Evolutionary conservation across 139 green algal species (phyloP).

Genomic region (Spirogloea muscicola): DNA sequence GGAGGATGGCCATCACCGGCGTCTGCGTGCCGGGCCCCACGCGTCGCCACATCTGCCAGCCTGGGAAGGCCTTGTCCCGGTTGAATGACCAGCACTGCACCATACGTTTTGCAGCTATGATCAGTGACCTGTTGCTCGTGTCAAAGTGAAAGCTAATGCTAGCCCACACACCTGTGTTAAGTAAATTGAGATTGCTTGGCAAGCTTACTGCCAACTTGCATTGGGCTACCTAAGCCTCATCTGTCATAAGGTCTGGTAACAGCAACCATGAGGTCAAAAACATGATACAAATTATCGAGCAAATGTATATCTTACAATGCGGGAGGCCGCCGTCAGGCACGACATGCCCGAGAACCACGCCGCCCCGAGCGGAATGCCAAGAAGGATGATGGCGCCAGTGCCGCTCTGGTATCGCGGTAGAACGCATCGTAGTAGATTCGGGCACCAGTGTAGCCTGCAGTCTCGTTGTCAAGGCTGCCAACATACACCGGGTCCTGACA

Average conservation of each 20-base stretch:
- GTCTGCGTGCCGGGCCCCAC: constrained; percentile 32
- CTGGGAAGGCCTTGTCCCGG: constrained; percentile 53
- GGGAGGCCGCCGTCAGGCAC: constrained; percentile 53
- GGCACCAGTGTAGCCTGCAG: background rate
- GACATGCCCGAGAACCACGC: constrained; percentile 51
- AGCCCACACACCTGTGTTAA: too few relatives aligned
- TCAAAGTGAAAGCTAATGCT: too few relatives aligned
- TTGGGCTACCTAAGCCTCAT: too few relatives aligned
- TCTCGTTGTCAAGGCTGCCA: background rate
- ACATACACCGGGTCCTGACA: constrained; percentile 7
- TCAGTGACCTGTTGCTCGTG: too few relatives aligned
- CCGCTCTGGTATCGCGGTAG: constrained; percentile 36
- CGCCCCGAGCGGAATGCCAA: constrained; percentile 45
- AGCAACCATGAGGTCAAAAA: too few relatives aligned
- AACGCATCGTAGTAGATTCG: constrained; percentile 52
- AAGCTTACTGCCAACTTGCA: too few relatives aligned
- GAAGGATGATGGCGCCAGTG: constrained; percentile 31
- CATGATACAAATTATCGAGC: too few relatives aligned
- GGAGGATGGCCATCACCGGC: constrained; percentile 50
- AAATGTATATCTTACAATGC: constrained; percentile 20
- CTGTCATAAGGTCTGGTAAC: too few relatives aligned
- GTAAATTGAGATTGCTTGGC: too few relatives aligned
- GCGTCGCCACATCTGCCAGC: constrained; percentile 37
- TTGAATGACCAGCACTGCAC: constrained; percentile 58
- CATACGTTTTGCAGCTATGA: too few relatives aligned